Evolutionary conservation across 2,329 filamentous ascomycete genomes (phyloP).

Genomic region (Fusarium marasasianum): DNA sequence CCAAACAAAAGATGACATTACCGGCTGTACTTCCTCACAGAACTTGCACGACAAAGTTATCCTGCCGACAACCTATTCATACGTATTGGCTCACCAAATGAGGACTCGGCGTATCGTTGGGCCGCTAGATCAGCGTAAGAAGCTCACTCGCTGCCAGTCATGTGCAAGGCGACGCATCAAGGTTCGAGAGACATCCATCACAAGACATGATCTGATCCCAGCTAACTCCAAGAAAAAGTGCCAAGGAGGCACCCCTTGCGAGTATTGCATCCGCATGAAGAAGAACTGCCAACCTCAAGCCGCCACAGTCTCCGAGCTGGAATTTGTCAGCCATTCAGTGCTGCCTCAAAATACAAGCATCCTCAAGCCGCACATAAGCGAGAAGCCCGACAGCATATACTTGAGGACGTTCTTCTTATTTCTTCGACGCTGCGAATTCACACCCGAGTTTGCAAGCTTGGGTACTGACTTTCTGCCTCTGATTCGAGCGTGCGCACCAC

Average conservation of each 20-base stretch:
- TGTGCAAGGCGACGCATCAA: slow-evolving; percentile 43
- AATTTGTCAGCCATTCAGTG: slow-evolving; percentile 18
- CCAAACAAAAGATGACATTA: fast-evolving
- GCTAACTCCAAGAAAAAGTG: slow-evolving; percentile 29
- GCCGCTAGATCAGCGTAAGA: slow-evolving; percentile 41
- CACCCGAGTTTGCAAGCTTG: slow-evolving; percentile 1
- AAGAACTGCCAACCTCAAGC: slow-evolving; percentile 36
- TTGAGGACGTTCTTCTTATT: slow-evolving; percentile 28
- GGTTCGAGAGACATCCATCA: slow-evolving; percentile 3
- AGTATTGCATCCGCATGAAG: slow-evolving; percentile 39
- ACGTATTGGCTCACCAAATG: background rate
- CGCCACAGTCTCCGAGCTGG: fast-evolving
- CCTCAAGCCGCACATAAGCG: background rate
- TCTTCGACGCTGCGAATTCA: slow-evolving; percentile 35
- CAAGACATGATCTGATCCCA: no score
- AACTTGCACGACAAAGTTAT: no score
- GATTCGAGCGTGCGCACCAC: slow-evolving; percentile 13
- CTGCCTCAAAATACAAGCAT: background rate
- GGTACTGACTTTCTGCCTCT: slow-evolving; percentile 26
- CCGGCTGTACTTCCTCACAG: fast-evolving
- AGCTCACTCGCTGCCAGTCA: slow-evolving; percentile 37
- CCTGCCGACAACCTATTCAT: fast-evolving
- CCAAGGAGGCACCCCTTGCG: slow-evolving; percentile 38
- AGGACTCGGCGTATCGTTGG: slow-evolving; percentile 30
- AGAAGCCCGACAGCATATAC: background rate